Evolutionary conservation across 768 basidiomycete species (phyloP), one percentile per base, ranked within the genome.

Genomic region (Trametopsis cervina): DNA sequence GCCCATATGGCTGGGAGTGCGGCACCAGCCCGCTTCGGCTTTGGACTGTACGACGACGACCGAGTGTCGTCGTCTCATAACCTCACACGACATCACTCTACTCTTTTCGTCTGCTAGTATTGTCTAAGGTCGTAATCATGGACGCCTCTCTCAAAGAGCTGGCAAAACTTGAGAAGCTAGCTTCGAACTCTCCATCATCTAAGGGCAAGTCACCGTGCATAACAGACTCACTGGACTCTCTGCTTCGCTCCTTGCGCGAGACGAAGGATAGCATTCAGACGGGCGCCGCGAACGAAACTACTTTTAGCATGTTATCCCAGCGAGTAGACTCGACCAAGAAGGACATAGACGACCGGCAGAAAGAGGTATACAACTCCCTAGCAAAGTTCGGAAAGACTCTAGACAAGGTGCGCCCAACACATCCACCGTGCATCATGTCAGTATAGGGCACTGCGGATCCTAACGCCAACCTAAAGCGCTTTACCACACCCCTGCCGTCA

Each of bases 261-360:
- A 73, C 77, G 37, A 85, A 74, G 66, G 71, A 73, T 42, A 66
- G 70, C 11, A 60, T 83, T 47, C 68, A 75, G 38, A 67, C 70
- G 0, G 76, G 77, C 29, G 66, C 69, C 37, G 66, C 72, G 21
- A 68, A 75, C 13, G 70, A 76, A 51, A 75, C 75, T 15, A 69
- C 73, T 12, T 64, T 84, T 11, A 66, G 63, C 25, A 60, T 71
- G 6, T 67, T 89, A 9, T 68, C 74, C 15, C 76, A 76, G 60
- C 71, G 73, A 2, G 74, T 89, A 2, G 86, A 89, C 42, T 63
- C 69, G 0, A 79, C 67, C 65, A 92, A 88, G 81, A 91, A 83
- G 62, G 89, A 89, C 49, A 72, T 92, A 1, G 89, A 90, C 49
- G 89, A 93, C 27, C 76, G 83, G 2, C 83, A 93, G 71, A 97